Evolutionary conservation across 345 rosid species (phyloP), one percentile per base, ranked within the genome.

Genomic region (Lepidium sativum): DNA sequence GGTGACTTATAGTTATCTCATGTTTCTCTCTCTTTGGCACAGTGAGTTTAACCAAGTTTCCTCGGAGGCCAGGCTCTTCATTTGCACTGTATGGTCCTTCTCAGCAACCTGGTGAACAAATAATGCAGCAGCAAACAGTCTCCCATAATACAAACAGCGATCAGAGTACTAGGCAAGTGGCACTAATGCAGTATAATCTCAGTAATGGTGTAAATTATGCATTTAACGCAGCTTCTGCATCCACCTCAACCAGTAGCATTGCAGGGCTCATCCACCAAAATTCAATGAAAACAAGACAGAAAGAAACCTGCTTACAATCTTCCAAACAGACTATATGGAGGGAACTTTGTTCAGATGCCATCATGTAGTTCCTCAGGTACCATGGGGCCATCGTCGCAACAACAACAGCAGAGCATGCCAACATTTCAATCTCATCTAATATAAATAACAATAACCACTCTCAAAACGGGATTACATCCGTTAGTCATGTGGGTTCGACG

Each of bases 11-110:
- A 44, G 11, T 62, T 25, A 23, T 32, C 54, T 8, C 13, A 21
- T 18, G 31, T 6, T 65, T 60, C 57, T 47, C 25, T 37, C 18
- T 61, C 13, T 62, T 74, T 50, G 61, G 74, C 25, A 20, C 84
- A 91, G 96, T 91, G 82, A 90, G 99, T 80, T 86, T 91, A 81
- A 85, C 91, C 52, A 94, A 91, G 83, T 94, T 82, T 65, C 97
- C 97, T 43, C 83, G 96, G 57, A 80, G 95, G 64, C 70, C 87
- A 51, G 70, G 79, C 54, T 58, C 82, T 65, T 79, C 86, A 61
- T 79, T 83, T 21, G 84, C 79, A 45, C 65, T 80, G 44, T 82
- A 75, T 15, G 58, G 74, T 66, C 90, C 81, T 73, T 39, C 71
- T 64, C 96, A 83, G 62, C 94, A 80, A 79, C 64, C 84, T 8